Evolutionary conservation across 148 eudicot species (phyloP).

Genomic region (Amaranthus hypochondriacus): DNA sequence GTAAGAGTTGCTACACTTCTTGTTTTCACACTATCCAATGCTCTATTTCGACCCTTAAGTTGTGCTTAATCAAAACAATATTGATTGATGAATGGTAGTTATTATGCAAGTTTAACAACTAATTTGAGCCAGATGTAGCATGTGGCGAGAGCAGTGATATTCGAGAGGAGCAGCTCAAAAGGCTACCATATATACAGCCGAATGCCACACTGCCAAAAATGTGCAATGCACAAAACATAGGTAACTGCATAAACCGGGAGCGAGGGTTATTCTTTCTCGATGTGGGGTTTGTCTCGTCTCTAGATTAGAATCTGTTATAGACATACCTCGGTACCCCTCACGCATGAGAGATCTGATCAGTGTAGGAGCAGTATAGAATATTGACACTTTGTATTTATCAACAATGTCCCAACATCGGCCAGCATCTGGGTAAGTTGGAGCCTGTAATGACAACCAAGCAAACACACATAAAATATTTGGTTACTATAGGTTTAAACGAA

Average conservation of each 20-base stretch:
- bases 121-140: too few species aligned
- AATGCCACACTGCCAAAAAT: neutral
- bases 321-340: slow-evolving; percentile 77
- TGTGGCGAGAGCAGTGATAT: neutral
- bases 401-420: slow-evolving; percentile 99
- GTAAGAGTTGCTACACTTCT: too few species aligned
- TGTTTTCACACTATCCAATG: too few species aligned
- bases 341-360: slow-evolving; percentile 97
- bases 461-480: neutral
- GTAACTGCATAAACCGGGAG: neutral
- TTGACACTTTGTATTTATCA: slow-evolving; percentile 88
- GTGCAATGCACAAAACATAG: neutral
- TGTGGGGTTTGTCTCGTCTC: neutral
- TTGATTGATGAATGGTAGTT: too few species aligned
- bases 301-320: neutral
- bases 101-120: too few species aligned
- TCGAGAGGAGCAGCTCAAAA: neutral
- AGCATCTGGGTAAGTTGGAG: slow-evolving; percentile 91
- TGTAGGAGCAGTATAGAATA: slow-evolving; percentile 96
- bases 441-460: slow-evolving; percentile 40
- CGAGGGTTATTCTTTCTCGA: too few species aligned
- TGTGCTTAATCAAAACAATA: too few species aligned
- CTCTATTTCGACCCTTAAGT: too few species aligned
- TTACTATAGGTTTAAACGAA: neutral
- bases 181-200: neutral